A percentile compares a stretch with the other conserved stretches of the same genome.
These are phyloP conservation scores for Beta macrorhiza DNA, from an alignment of 179 eudicot genomes.

Conservation along the genomic window DNA sequence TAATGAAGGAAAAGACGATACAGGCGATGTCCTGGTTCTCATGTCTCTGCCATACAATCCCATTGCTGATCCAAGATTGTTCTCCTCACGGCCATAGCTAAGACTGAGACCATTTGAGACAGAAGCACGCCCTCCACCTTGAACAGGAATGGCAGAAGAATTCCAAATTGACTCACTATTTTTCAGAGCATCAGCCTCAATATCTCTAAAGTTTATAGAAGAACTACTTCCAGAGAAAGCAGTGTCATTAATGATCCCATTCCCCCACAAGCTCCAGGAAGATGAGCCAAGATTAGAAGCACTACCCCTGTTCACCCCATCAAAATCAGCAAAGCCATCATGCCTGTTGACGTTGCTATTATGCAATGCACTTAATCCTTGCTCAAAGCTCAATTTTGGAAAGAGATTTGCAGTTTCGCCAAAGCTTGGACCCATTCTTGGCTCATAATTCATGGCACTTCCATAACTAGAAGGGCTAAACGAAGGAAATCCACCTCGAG, in stretches of 20 bases:
- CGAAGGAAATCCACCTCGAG: constrained; percentile 42
- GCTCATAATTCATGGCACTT: constrained; percentile 37
- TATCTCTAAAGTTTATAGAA: constrained; percentile 34
- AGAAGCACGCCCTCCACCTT: constrained; percentile 32
- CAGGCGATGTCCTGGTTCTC: constrained; percentile 24
- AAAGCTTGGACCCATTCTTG: constrained; percentile 44
- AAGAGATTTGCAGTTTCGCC: constrained; percentile 37
- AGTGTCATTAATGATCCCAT: constrained; percentile 33
- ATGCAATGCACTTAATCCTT: constrained; percentile 35
- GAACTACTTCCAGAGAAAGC: constrained; percentile 24
- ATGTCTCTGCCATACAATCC: constrained; percentile 31
- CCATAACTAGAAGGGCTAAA: constrained; percentile 39
- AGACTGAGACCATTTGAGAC: constrained; percentile 29
- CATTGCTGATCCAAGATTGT: constrained; percentile 25
- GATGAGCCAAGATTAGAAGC: constrained; percentile 34
- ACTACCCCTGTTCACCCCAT: constrained; percentile 36
- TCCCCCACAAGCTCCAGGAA: constrained; percentile 54
- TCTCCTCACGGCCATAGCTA: constrained; percentile 36
- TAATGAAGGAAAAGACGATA: constrained; percentile 34
- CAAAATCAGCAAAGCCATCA: constrained; percentile 38
- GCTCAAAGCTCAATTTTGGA: constrained; percentile 37
- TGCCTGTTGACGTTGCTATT: constrained; percentile 32
- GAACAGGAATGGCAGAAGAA: constrained; percentile 34
- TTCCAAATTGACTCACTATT: constrained; percentile 43
- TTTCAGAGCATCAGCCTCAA: constrained; percentile 34